These are phyloP conservation scores for Russula foetens DNA, from an alignment of 768 basidiomycete species.

Conservation along the genomic window DNA sequence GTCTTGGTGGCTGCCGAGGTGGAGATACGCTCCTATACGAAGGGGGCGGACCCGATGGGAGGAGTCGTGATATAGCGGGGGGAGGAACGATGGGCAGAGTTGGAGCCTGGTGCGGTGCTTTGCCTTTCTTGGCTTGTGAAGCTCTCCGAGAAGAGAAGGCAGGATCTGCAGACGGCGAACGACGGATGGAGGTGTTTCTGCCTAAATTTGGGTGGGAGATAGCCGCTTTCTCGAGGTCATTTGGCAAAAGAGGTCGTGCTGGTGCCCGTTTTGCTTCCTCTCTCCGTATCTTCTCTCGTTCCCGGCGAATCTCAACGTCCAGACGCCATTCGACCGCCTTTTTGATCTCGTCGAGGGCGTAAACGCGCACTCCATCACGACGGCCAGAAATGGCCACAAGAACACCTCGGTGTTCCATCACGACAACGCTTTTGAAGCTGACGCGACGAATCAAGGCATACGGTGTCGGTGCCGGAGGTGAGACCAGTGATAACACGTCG, in stretches of 20 bases:
- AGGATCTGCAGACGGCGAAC: conserved; percentile 4
- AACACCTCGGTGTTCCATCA: conserved; percentile 88
- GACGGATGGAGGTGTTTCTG: conserved; percentile 12
- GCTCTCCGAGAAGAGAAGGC: not conserved
- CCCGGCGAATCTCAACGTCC: conserved; percentile 68
- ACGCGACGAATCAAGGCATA: conserved; percentile 79
- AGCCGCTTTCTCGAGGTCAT: conserved; percentile 25
- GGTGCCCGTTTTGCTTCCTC: conserved; percentile 53
- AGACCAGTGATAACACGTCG: conserved; percentile 72
- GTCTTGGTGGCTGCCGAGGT: conserved; percentile 30
- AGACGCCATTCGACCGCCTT: conserved; percentile 85
- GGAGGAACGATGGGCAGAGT: conserved; percentile 9
- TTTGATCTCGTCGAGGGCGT: conserved; percentile 80
- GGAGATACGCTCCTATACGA: conserved; percentile 42
- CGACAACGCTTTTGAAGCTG: conserved; percentile 78
- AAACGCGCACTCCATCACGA: conserved; percentile 80
- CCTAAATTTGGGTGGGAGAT: conserved; percentile 16
- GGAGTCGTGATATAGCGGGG: conserved; percentile 8
- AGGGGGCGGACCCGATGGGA: conserved; percentile 50
- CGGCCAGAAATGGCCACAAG: conserved; percentile 86
- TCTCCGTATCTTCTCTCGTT: conserved; percentile 61
- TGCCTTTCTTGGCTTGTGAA: conserved; percentile 17
- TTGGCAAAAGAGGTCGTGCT: conserved; percentile 23
- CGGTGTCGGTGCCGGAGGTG: conserved; percentile 67
- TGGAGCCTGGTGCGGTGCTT: conserved; percentile 18